Conservation (phyloP, 2,329 filamentous ascomycete genomes). For the Cryphonectria parasitica region DNA sequence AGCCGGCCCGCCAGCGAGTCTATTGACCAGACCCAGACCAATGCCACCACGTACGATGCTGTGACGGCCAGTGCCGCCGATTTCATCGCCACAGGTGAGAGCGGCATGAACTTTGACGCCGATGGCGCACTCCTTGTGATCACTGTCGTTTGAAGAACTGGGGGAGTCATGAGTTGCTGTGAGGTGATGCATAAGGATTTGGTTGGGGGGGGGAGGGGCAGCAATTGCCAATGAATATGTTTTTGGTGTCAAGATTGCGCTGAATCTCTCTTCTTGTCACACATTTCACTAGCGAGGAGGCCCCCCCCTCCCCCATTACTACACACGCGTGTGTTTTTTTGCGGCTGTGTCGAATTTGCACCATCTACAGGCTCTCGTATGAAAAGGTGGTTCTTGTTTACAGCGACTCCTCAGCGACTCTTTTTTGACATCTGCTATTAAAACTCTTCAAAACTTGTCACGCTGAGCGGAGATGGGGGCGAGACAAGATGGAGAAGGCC, state of each 20-base stretch:
- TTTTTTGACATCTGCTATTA: background rate
- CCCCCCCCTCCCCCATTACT: no score
- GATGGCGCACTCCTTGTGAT: background rate
- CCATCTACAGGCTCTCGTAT: background rate
- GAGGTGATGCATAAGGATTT: background rate
- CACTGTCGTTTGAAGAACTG: background rate
- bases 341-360: background rate
- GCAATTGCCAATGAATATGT: background rate
- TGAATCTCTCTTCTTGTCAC: no score
- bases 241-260: background rate
- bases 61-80: background rate
- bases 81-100: background rate
- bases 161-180: background rate
- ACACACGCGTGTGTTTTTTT: fast-evolving
- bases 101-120: background rate
- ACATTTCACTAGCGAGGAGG: no score
- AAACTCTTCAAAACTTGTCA: background rate
- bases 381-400: no score
- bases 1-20: no score
- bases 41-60: background rate
- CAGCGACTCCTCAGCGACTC: no score
- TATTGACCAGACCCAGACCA: background rate
- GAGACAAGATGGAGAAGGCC: background rate
- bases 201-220: background rate
- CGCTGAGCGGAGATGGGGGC: background rate